A percentile compares a stretch with the other conserved stretches of the same genome.
Conservation (phyloP, 768 basidiomycete species). For the Collybia sordida region DNA sequence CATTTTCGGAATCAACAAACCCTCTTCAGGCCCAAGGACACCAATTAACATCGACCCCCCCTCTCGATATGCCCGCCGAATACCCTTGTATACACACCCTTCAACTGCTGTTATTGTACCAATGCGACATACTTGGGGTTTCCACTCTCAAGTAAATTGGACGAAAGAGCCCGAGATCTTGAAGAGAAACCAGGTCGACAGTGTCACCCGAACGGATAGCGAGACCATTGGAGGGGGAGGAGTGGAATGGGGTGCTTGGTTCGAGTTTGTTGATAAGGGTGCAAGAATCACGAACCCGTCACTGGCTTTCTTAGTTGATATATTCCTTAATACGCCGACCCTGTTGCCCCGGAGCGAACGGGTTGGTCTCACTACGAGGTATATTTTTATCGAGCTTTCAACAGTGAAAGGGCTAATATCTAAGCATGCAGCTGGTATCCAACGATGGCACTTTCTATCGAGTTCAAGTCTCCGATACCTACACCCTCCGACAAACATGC, state of each 20-base stretch:
- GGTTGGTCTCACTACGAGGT: slow-evolving; percentile 35
- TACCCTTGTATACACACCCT: slow-evolving; percentile 57
- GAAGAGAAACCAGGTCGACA: slow-evolving; percentile 35
- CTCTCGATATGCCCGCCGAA: slow-evolving; percentile 58
- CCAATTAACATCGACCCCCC: slow-evolving; percentile 42
- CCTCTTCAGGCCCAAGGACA: slow-evolving; percentile 21
- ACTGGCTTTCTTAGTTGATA: slow-evolving; percentile 58
- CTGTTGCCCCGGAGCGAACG: slow-evolving; percentile 48
- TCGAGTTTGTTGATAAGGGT: slow-evolving; percentile 39
- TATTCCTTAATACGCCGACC: slow-evolving; percentile 42
- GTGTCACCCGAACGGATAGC: slow-evolving; percentile 34
- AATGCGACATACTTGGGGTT: slow-evolving; percentile 30
- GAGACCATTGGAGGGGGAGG: slow-evolving; percentile 52
- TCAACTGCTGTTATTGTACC: slow-evolving; percentile 29
- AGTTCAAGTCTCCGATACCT: slow-evolving; percentile 64
- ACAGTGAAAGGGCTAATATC: background rate
- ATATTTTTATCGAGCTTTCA: background rate
- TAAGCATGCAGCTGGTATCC: slow-evolving; percentile 54
- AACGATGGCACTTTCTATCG: slow-evolving; percentile 58
- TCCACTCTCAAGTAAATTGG: slow-evolving; percentile 30
- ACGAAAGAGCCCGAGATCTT: slow-evolving; percentile 41
- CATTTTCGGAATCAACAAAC: slow-evolving; percentile 51
- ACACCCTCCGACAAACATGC: slow-evolving; percentile 37
- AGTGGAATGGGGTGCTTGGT: slow-evolving; percentile 59
- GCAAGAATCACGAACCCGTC: slow-evolving; percentile 48